Evolutionary conservation across 306 rosid genomes (phyloP).

Genomic region (Lablab purpureus): DNA sequence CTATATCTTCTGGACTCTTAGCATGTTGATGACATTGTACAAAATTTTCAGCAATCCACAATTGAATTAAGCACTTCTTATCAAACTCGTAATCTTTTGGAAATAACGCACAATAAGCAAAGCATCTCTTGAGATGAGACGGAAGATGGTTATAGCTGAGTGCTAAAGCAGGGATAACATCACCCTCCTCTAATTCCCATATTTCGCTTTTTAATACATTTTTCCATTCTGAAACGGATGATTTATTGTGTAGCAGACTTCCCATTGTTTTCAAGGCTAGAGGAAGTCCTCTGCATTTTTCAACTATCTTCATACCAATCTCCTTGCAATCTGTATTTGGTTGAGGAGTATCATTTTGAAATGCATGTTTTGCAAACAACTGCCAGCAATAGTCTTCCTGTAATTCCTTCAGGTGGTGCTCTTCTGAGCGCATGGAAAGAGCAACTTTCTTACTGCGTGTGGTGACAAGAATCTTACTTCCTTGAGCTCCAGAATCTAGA

Average conservation of each 20-base stretch:
- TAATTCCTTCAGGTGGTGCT: neutral
- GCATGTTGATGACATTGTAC: neutral
- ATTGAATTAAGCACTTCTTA: neutral
- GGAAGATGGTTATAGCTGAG: neutral
- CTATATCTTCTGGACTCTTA: neutral
- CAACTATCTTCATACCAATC: neutral
- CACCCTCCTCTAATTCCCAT: neutral
- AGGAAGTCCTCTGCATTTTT: neutral
- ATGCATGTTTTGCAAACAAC: neutral
- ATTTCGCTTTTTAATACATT: neutral
- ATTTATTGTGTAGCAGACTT: neutral
- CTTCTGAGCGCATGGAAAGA: neutral
- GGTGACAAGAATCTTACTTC: neutral
- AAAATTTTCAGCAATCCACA: neutral
- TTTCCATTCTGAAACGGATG: neutral
- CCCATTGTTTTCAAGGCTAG: constrained; percentile 11
- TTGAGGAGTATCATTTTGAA: neutral
- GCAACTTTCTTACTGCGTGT: neutral
- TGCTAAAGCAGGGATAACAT: neutral
- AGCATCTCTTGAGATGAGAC: neutral
- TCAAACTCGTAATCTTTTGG: neutral
- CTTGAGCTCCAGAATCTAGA: neutral
- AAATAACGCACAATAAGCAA: neutral
- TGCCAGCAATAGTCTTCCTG: neutral
- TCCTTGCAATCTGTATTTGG: neutral